A percentile compares a stretch with the other conserved stretches of the same genome.
These are phyloP conservation scores for Apiotrichum porosum DNA, from an alignment of 1,284 basidiomycete genomes.

Conservation along the genomic window DNA sequence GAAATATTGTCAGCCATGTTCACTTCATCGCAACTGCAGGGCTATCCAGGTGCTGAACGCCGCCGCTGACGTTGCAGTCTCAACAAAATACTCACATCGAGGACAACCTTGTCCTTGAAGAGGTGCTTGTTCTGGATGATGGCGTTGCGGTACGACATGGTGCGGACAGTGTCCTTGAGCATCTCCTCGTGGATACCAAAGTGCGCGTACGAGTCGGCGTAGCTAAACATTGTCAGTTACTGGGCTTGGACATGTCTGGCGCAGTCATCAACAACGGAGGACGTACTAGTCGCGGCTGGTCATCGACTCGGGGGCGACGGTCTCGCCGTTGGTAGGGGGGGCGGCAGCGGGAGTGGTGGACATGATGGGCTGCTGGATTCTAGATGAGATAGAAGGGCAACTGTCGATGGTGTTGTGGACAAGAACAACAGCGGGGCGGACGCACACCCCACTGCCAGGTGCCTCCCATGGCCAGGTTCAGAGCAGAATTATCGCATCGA, in stretches of 20 bases:
- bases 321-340: slow-evolving; percentile 35
- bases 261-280: slow-evolving; percentile 13
- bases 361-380: too few relatives aligned
- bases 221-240: slow-evolving; percentile 58
- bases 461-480: too few relatives aligned
- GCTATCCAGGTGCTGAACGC: too few relatives aligned
- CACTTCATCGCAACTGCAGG: background rate
- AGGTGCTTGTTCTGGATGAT: slow-evolving; percentile 93
- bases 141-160: slow-evolving; percentile 87
- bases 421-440: too few relatives aligned
- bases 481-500: too few relatives aligned
- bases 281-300: slow-evolving; percentile 46
- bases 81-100: slow-evolving; percentile 61
- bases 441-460: too few relatives aligned
- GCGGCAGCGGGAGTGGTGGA: slow-evolving; percentile 9
- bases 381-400: too few relatives aligned
- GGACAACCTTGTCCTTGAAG: slow-evolving; percentile 93
- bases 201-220: slow-evolving; percentile 77
- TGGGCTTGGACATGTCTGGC: background rate
- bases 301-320: slow-evolving; percentile 41
- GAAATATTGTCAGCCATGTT: too few relatives aligned
- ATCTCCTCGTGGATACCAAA: slow-evolving; percentile 95
- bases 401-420: too few relatives aligned
- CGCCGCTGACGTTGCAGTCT: background rate
- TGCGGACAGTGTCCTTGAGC: slow-evolving; percentile 96